These are phyloP conservation scores for Populus deltoides DNA, from an alignment of 345 rosid genomes.

Conservation along the genomic window DNA sequence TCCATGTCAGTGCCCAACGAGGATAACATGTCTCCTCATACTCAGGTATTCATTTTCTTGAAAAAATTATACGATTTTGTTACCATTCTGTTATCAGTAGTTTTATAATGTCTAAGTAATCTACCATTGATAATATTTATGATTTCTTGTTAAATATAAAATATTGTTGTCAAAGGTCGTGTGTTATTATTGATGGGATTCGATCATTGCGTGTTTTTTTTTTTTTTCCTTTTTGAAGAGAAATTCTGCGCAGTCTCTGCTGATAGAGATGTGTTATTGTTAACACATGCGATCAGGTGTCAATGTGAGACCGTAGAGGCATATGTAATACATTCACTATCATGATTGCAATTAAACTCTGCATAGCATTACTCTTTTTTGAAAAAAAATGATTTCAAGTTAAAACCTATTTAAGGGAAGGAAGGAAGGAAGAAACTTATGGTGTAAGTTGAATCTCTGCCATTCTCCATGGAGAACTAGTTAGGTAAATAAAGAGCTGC, in stretches of 20 bases:
- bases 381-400: neutral
- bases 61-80: neutral
- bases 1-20: constrained; percentile 57
- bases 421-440: neutral
- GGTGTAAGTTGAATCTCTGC: neutral
- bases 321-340: neutral
- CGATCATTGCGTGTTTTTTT: neutral
- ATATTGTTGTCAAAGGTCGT: neutral
- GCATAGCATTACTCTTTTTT: neutral
- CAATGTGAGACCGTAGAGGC: neutral
- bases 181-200: neutral
- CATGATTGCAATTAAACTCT: neutral
- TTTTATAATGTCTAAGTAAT: neutral
- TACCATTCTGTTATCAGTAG: neutral
- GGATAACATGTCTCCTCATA: constrained; percentile 38
- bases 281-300: neutral
- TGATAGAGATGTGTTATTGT: neutral
- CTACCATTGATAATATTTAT: neutral
- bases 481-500: neutral
- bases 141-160: neutral
- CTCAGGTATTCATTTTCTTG: constrained; percentile 44
- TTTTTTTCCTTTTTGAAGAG: neutral
- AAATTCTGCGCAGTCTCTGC: neutral
- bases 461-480: neutral
- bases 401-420: neutral